These are phyloP conservation scores for Ceriops decandra DNA, from an alignment of 345 rosid genomes.

Conservation along the genomic window DNA sequence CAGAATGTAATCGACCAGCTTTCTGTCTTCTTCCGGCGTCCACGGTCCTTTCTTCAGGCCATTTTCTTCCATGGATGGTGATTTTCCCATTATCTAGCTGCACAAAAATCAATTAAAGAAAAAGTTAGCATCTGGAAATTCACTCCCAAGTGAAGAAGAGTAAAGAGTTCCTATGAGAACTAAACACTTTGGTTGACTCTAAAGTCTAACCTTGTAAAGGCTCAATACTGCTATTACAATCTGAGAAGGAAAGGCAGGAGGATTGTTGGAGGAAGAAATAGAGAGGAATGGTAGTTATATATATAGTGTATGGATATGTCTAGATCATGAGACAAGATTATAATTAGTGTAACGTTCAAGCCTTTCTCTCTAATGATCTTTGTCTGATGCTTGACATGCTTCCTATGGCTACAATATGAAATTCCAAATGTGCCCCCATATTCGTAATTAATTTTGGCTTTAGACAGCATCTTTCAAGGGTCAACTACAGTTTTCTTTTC, in stretches of 20 bases:
- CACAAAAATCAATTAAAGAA: background rate
- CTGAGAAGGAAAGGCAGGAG: background rate
- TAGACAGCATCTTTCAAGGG: background rate
- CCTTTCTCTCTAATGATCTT: background rate
- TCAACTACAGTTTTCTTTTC: too few species aligned
- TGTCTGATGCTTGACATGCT: background rate
- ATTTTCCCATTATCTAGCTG: constrained; percentile 33
- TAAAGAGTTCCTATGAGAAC: background rate
- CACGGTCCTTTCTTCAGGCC: constrained; percentile 74
- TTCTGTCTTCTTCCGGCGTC: constrained; percentile 67
- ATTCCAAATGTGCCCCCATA: constrained; percentile 17
- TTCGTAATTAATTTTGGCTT: too few species aligned
- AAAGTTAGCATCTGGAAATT: too few species aligned
- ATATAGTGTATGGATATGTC: constrained; percentile 16
- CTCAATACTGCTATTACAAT: too few species aligned
- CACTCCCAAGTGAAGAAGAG: background rate
- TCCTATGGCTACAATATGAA: background rate
- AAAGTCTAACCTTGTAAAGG: too few species aligned
- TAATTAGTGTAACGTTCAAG: constrained; percentile 8
- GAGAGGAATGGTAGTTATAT: constrained; percentile 6
- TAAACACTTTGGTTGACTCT: too few species aligned
- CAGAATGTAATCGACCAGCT: constrained; percentile 46
- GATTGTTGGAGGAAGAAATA: background rate
- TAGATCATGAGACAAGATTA: background rate
- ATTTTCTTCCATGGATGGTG: constrained; percentile 41